Base-by-base conservation (phyloP, 192 early-diverging fungal species). In the Coemansia umbellata region DNA sequence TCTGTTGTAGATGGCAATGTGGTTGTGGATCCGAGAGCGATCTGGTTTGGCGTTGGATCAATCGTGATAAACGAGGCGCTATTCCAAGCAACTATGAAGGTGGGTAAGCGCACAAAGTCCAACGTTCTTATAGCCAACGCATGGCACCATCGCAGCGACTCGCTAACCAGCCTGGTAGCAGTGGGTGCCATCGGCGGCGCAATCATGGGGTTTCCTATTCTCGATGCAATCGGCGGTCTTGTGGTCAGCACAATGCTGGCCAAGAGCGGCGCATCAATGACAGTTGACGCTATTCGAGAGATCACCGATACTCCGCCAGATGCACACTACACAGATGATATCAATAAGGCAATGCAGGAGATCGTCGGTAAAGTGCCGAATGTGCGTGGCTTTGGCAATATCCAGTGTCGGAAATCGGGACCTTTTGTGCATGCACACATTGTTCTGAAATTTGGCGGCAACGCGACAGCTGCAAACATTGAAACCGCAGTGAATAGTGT, bases 101-200 rank as follows among this genome's bases (percentile, higher is more conserved):
- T 90, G 6, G 91, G 81, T 15, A 45, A 50, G 24, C 66, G 75
- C 19, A 80, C 81, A 49, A 78, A 84, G 26, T 85, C 83, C 18
- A 75, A 85, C 36, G 89, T 93, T 1, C 68, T 93, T 22, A 59
- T 89, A 5, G 91, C 91, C 14, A 92, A 92, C 66, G 91, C 91
- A 43, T 92, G 87, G 86, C 91, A 93, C 47, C 91, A 93, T 54
- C 86, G 91, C 24, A 81, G 82, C 36, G 91, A 93, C 63, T 85
- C 87, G 4, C 66, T 77, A 66, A 84, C 84, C 15, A 86, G 85
- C 36, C 32, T 87, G 21, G 85, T 93, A 19, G 86, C 88, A 0
- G 65, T 90, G 2, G 85, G 56, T 28, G 87, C 88, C 4, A 88
- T 93, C 27, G 83, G 69, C 10, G 91, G 91, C 1, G 83, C 84